Conservation (phyloP, 495 filamentous ascomycete genomes). For the Podospora appendiculata region DNA sequence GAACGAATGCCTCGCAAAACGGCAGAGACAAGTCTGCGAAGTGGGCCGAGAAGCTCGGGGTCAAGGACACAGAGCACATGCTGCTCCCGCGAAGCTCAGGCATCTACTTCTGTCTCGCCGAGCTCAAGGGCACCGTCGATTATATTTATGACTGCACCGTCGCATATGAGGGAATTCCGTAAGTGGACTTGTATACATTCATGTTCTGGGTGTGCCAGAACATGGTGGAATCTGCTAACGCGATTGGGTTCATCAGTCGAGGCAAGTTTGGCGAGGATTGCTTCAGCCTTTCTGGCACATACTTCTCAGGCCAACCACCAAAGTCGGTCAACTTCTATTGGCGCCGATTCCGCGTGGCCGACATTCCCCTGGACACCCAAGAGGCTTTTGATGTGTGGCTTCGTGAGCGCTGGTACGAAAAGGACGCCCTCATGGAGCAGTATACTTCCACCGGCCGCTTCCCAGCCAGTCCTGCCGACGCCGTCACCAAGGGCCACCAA, state of each 20-base stretch:
- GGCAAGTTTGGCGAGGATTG: conserved; percentile 68
- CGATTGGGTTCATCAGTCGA: conserved; percentile 33
- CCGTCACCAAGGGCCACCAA: conserved; percentile 25
- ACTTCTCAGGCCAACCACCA: conserved; percentile 68
- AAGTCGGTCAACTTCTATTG: conserved; percentile 84
- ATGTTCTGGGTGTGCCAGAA: no score
- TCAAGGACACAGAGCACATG: conserved; percentile 58
- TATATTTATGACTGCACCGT: conserved; percentile 84
- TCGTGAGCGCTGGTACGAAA: conserved; percentile 68
- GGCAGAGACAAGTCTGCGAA: conserved; percentile 52
- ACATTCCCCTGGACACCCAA: conserved; percentile 58
- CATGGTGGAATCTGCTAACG: not conserved
- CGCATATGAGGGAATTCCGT: conserved; percentile 76
- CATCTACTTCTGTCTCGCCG: conserved; percentile 64
- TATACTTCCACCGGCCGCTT: conserved; percentile 64
- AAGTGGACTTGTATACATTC: conserved; percentile 23
- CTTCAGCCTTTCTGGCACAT: conserved; percentile 65
- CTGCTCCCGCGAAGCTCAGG: conserved; percentile 73
- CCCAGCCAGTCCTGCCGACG: conserved; percentile 33
- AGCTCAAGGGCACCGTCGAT: conserved; percentile 62
- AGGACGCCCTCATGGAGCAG: conserved; percentile 66
- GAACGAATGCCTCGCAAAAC: conserved; percentile 67
- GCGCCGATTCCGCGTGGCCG: conserved; percentile 58
- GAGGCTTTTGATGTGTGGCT: conserved; percentile 69
- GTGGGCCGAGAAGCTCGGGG: conserved; percentile 62